These are phyloP conservation scores for Wickerhamomyces strasburgensis DNA, from an alignment of 805 yeast genomes.

Conservation along the genomic window DNA sequence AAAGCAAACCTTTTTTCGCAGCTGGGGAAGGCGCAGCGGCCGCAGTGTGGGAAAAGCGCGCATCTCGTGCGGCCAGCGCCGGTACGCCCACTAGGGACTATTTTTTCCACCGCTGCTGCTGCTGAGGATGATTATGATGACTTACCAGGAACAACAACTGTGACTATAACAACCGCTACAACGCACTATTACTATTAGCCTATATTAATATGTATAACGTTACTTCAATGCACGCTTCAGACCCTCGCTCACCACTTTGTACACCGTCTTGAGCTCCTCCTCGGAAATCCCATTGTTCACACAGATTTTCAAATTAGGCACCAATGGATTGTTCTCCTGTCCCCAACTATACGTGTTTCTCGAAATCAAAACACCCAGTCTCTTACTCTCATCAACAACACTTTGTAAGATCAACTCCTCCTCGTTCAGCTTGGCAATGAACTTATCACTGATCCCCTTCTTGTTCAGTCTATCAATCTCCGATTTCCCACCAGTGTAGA, in stretches of 20 bases:
- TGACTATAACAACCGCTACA: too few species aligned
- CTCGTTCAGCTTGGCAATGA: conserved; percentile 31
- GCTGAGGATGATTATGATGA: too few species aligned
- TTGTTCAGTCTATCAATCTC: conserved; percentile 25
- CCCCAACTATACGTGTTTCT: conserved; percentile 60
- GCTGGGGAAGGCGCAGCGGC: too few species aligned
- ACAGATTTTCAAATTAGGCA: conserved; percentile 53
- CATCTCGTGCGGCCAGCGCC: too few species aligned
- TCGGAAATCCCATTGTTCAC: conserved; percentile 42
- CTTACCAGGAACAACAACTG: too few species aligned
- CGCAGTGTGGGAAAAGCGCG: too few species aligned
- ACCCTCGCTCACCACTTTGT: conserved; percentile 29
- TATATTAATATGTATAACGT: too few species aligned
- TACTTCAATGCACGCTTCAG: neutral
- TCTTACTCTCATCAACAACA: conserved; percentile 54
- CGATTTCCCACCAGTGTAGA: conserved; percentile 27
- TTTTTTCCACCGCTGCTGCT: too few species aligned
- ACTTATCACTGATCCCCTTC: conserved; percentile 28
- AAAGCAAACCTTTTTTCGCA: too few species aligned
- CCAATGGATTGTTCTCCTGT: conserved; percentile 69
- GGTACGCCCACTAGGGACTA: too few species aligned
- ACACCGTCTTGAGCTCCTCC: conserved; percentile 41
- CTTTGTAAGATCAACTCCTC: conserved; percentile 63
- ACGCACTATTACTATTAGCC: too few species aligned
- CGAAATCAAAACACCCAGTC: conserved; percentile 52